Base-by-base conservation (phyloP, 2,329 filamentous ascomycete species). In the Coniochaeta prunicola region DNA sequence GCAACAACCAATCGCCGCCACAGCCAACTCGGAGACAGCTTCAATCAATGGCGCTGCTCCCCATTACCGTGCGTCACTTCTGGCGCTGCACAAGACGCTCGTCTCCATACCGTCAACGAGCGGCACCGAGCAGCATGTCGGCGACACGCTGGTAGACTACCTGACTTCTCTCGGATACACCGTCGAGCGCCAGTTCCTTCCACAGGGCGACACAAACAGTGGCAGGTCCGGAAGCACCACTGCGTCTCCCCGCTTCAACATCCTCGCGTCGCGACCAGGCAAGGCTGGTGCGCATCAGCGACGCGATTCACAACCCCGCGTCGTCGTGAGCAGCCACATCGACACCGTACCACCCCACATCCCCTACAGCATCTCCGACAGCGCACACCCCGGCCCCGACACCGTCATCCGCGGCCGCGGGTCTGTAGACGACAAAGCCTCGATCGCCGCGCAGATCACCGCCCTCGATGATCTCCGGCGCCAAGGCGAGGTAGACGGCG, bases 291-390 rank as follows among this genome's bases (percentile, higher is more conserved):
- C 40, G 17, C 36, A 17, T n/a, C 36, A 17, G 4, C 15, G 10
- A n/a, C 17, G 19, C 4, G 36, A 9, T n/a, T 45, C 26, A 21
- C 80, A 30, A 9, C 54, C 33, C 24, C 33, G 79, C 34, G 76
- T 90, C 12, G 76, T 91, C n/a, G 73, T 92, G 1, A 86, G 86
- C 1, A 92, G 88, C 59, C 92, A 96, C 70, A 93, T 96, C 66
- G 92, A 97, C 67, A 82, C 82, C 2, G 87, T 90, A 0, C 88
- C 89, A 0, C 89, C 89, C 0, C 85, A 83, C 69, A 88, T 90
- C 60, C 86, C 86, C 0, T 91, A 91, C 71, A 77, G 77, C 45
- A 80, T 85, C 10, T 76, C 80, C 33, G 73, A 79, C 8, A 67
- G 63, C 62, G 65, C 65, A 56, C 67, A 69, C 17, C 67, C 76